Evolutionary conservation across 768 basidiomycete species (phyloP).

Genomic region (Pholiota molesta): DNA sequence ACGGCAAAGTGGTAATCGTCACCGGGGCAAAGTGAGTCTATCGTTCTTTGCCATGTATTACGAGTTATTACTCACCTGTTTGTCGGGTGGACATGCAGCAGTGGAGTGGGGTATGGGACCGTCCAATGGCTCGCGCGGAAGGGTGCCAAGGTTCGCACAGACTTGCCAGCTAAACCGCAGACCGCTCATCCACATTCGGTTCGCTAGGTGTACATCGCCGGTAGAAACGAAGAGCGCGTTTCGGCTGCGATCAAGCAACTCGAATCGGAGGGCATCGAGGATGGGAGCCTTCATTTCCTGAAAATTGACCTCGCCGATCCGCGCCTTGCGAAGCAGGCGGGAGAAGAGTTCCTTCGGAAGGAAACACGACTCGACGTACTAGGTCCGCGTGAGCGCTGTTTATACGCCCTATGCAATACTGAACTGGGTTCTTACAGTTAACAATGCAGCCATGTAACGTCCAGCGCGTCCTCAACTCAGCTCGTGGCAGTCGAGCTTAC

Average conservation of each 20-base stretch:
- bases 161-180: constrained; percentile 3
- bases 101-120: constrained; percentile 40
- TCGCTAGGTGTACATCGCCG: constrained; percentile 22
- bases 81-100: constrained; percentile 18
- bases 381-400: constrained; percentile 24
- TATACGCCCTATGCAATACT: background rate
- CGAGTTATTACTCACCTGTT: background rate
- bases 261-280: constrained; percentile 31
- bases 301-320: constrained; percentile 44
- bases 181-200: background rate
- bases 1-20: constrained; percentile 49
- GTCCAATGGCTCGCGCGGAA: constrained; percentile 39
- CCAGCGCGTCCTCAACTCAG: background rate
- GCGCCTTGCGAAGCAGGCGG: constrained; percentile 32
- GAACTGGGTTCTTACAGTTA: constrained; percentile 14
- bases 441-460: constrained; percentile 25
- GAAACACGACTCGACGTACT: constrained; percentile 49
- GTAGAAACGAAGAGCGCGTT: constrained; percentile 23
- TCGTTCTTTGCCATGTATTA: background rate
- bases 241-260: constrained; percentile 29
- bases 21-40: constrained; percentile 49
- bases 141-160: constrained; percentile 41
- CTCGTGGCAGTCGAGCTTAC: background rate
- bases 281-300: constrained; percentile 36
- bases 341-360: constrained; percentile 37